These are phyloP conservation scores for Phoenix dactylifera DNA, from an alignment of 176 grass and related monocot genomes.

Conservation along the genomic window DNA sequence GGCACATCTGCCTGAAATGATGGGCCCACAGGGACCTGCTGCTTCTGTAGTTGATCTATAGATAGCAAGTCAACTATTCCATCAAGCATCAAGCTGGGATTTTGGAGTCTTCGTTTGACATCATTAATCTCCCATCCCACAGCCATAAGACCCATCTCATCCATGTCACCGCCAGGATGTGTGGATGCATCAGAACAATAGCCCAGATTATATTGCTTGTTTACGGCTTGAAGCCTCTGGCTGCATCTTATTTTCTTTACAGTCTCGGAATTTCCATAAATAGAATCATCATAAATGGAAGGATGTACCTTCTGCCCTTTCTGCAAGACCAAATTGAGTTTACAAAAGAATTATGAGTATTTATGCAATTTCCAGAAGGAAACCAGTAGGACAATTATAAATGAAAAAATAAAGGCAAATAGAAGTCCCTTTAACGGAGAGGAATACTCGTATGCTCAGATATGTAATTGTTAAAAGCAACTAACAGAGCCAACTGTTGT, in stretches of 20 bases:
- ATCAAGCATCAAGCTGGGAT: not conserved
- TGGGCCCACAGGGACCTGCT: conserved; percentile 25
- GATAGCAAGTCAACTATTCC: conserved; percentile 28
- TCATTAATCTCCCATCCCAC: conserved; percentile 3
- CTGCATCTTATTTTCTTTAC: conserved; percentile 15
- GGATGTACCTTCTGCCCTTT: conserved; percentile 24
- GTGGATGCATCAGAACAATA: not conserved
- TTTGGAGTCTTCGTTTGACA: conserved; percentile 9
- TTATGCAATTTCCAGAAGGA: no score
- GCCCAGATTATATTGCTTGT: conserved; percentile 1
- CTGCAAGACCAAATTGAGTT: conserved; percentile 12
- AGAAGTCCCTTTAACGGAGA: no score
- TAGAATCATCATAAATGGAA: conserved; percentile 21
- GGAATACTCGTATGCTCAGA: no score
- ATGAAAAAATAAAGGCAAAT: no score
- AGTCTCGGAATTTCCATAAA: not conserved
- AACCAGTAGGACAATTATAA: no score
- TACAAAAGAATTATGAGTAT: no score
- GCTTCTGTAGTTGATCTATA: conserved; percentile 18
- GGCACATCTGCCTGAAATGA: conserved; percentile 39
- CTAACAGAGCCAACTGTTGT: no score
- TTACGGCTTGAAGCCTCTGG: conserved; percentile 7
- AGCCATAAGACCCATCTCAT: not conserved
- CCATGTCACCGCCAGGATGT: not conserved
- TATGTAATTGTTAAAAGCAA: no score